Evolutionary conservation across 805 yeast species (phyloP).

Genomic region (Sugiyamaella mastotermitis): DNA sequence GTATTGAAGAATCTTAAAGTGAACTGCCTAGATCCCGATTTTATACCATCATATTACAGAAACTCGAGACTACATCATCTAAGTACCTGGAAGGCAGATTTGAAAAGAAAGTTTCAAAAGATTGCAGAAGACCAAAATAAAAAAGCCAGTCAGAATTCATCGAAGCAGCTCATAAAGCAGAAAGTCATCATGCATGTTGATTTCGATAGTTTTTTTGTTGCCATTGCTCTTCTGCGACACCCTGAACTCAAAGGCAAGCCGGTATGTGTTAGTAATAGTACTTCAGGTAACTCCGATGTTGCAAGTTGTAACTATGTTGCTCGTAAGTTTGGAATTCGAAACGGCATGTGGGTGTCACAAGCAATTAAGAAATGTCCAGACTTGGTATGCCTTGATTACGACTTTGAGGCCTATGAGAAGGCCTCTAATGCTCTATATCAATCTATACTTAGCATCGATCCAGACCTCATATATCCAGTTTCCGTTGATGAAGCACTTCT

Average conservation of each 20-base stretch:
- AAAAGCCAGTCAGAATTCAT: constrained; percentile 7
- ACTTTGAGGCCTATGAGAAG: constrained; percentile 65
- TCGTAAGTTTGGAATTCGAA: constrained; percentile 64
- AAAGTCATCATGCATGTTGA: constrained; percentile 69
- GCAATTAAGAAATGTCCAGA: constrained; percentile 67
- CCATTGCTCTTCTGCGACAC: constrained; percentile 61
- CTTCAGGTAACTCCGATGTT: constrained; percentile 53
- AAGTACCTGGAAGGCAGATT: constrained; percentile 77
- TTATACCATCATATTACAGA: constrained; percentile 63
- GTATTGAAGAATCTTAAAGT: too few species aligned
- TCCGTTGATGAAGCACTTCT: constrained; percentile 90
- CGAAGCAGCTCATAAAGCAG: too few species aligned
- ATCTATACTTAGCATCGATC: constrained; percentile 41
- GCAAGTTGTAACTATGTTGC: constrained; percentile 93
- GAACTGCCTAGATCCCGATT: constrained; percentile 74
- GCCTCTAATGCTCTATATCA: constrained; percentile 62
- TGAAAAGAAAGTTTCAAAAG: constrained; percentile 54
- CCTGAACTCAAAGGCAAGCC: constrained; percentile 55
- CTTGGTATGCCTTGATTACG: constrained; percentile 58
- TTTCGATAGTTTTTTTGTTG: constrained; percentile 90
- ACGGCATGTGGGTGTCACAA: constrained; percentile 83
- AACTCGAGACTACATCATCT: constrained; percentile 84
- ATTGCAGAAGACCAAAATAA: constrained; percentile 33
- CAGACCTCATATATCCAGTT: constrained; percentile 60
- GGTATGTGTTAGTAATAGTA: constrained; percentile 51